Percentiles rank a stretch among this genome's conserved stretches.
phyloP scores from a whole-genome alignment of 257 asterid species.

The Salvia hispanica region DNA sequence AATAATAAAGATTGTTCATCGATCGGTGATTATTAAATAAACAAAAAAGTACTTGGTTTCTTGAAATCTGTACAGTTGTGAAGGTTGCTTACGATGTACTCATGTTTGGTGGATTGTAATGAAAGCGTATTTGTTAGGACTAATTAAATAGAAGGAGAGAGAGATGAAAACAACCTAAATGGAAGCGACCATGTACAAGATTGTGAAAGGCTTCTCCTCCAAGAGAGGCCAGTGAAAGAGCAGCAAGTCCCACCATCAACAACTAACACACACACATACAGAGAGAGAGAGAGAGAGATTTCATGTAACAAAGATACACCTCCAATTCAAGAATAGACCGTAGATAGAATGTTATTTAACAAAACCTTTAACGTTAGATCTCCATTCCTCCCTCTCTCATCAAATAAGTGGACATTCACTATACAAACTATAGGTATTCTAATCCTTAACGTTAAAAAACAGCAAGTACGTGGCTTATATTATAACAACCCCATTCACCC shows the following conservation, averaged over 20 bases:
- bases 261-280: slow-evolving; percentile 29
- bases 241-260: slow-evolving; percentile 46
- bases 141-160: slow-evolving; percentile 7
- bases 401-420: slow-evolving; percentile 35
- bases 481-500: slow-evolving; percentile 40
- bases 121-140: slow-evolving; percentile 33
- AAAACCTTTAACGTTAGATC: slow-evolving; percentile 15
- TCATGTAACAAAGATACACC: slow-evolving; percentile 10
- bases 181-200: slow-evolving; percentile 4
- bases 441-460: slow-evolving; percentile 49
- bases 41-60: not conserved
- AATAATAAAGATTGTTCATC: not conserved
- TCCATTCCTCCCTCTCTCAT: slow-evolving; percentile 21
- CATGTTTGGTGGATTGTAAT: slow-evolving; percentile 42
- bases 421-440: slow-evolving; percentile 28
- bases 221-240: slow-evolving; percentile 50
- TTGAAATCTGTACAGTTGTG: not conserved
- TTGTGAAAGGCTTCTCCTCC: slow-evolving; percentile 44
- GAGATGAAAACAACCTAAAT: slow-evolving; percentile 17
- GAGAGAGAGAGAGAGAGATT: slow-evolving; percentile 27
- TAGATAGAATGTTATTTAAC: slow-evolving; percentile 23
- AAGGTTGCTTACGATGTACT: slow-evolving; percentile 36
- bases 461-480: slow-evolving; percentile 36
- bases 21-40: too few species aligned
- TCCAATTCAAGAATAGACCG: slow-evolving; percentile 16